Evolutionary conservation across 306 rosid genomes (phyloP), one percentile per base, ranked within the genome.

Genomic region (Carpinus viminea): DNA sequence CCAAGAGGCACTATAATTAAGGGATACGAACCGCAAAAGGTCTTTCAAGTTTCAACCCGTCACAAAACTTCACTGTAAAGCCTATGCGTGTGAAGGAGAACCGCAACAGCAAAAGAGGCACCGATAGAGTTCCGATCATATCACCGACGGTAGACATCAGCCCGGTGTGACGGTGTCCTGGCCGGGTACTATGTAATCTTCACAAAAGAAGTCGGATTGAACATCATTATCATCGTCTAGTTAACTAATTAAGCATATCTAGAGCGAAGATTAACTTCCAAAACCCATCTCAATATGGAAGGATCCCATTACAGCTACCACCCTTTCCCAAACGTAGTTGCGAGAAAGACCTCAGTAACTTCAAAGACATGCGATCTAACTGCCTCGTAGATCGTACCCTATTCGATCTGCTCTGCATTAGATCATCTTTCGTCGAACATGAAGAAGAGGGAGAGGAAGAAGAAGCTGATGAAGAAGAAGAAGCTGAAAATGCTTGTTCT

Each of bases 361-460:
- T 62, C 0, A 76, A 54, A 38, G 89, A 83, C 79, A 75, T 68
- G 47, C 74, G 81, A 80, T 84, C 89, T 20, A 85, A n/a, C 77
- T 70, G 86, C 80, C 50, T 70, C 24, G 24, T 12, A 13, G 88
- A 73, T 59, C 57, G 61, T 8, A 80, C 76, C 20, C 68, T 78
- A 43, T 68, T 51, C 13, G 83, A 36, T 70, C 70, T 54, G 52
- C 71, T 70, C 26, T 72, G 56, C 60, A 7, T 18, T 43, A 68
- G 52, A 77, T 74, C 70, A 4, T 36, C 69, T 48, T 66, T 76
- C 12, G 61, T 47, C 8, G 64, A 75, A 12, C 16, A 28, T 26
- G 74, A 59, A 68, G 76, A 66, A 24, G 82, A 7, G 10, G 77
- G 61, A 41, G 89, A 7, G 17, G 70, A 15, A 3, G 38, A 36